phyloP scores from a whole-genome alignment of 345 rosid genomes.

The Citrus medica region DNA sequence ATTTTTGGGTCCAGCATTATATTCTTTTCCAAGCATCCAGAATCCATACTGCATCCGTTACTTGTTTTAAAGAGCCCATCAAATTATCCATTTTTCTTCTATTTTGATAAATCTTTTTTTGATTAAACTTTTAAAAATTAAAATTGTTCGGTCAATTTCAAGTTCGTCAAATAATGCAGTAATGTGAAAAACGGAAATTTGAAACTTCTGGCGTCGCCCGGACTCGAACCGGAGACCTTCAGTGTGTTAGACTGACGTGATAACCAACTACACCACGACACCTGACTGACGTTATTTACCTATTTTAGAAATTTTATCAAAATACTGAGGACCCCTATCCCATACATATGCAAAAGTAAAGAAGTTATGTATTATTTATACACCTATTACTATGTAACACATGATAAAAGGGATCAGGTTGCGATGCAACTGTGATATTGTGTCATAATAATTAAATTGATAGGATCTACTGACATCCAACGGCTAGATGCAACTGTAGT shows the following conservation, averaged over 20 bases:
- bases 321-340: fast-evolving
- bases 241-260: conserved; percentile 99
- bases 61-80: not conserved
- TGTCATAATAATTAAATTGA: no score
- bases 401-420: no score
- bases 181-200: no score
- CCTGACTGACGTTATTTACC: conserved; percentile 3
- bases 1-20: no score
- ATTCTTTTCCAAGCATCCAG: no score
- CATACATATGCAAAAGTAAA: no score
- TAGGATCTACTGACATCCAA: no score
- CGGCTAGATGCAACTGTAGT: no score
- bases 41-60: not conserved
- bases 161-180: not conserved
- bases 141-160: not conserved
- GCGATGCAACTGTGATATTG: no score
- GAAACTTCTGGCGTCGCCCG: conserved; percentile 67
- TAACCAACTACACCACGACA: conserved; percentile 99
- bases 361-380: no score
- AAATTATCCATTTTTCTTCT: no score
- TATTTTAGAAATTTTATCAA: fast-evolving
- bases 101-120: no score
- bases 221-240: conserved; percentile 96
- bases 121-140: not conserved
- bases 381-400: fast-evolving